Percentiles rank a stretch among this genome's conserved stretches.
Conservation (phyloP, 202 grass and related monocot species). For the Zoysia matrella region DNA sequence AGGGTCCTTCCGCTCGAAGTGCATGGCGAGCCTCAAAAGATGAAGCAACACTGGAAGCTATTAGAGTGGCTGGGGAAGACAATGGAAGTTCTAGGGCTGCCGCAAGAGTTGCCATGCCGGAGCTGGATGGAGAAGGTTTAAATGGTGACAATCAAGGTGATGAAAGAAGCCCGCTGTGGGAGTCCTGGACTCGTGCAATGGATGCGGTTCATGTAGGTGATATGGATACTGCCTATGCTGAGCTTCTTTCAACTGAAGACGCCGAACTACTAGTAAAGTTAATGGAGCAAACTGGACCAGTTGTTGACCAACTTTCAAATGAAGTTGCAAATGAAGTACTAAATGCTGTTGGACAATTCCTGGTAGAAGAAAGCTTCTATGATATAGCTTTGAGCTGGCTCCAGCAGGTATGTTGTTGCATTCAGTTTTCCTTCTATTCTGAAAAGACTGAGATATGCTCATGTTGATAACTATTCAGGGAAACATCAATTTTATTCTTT, state of each 20-base stretch:
- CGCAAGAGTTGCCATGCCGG: slow-evolving; percentile 60
- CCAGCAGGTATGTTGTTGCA: slow-evolving; percentile 70
- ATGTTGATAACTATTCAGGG: slow-evolving; percentile 1
- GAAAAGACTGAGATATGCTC: slow-evolving; percentile 20
- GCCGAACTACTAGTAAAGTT: slow-evolving; percentile 84
- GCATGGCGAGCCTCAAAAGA: slow-evolving; percentile 98
- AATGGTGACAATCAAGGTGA: slow-evolving; percentile 73
- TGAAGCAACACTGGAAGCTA: slow-evolving; percentile 95
- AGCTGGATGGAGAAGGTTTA: slow-evolving; percentile 75
- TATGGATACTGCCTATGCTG: slow-evolving; percentile 79
- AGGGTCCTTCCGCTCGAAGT: slow-evolving; percentile 96
- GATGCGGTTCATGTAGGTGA: slow-evolving; percentile 83
- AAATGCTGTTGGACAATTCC: slow-evolving; percentile 78
- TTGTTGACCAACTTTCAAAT: slow-evolving; percentile 81
- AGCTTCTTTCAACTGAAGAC: slow-evolving; percentile 83
- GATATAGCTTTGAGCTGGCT: slow-evolving; percentile 92
- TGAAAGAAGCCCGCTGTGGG: slow-evolving; percentile 79
- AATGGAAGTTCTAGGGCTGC: slow-evolving; percentile 71
- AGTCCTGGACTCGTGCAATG: slow-evolving; percentile 84
- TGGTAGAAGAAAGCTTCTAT: slow-evolving; percentile 89
- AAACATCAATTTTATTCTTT: slow-evolving; percentile 9
- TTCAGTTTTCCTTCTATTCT: not conserved
- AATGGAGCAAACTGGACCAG: slow-evolving; percentile 94
- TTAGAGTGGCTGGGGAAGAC: slow-evolving; percentile 90
- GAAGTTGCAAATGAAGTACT: slow-evolving; percentile 83